phyloP scores from a whole-genome alignment of 768 basidiomycete species.

The Cystoderma amianthinum region DNA sequence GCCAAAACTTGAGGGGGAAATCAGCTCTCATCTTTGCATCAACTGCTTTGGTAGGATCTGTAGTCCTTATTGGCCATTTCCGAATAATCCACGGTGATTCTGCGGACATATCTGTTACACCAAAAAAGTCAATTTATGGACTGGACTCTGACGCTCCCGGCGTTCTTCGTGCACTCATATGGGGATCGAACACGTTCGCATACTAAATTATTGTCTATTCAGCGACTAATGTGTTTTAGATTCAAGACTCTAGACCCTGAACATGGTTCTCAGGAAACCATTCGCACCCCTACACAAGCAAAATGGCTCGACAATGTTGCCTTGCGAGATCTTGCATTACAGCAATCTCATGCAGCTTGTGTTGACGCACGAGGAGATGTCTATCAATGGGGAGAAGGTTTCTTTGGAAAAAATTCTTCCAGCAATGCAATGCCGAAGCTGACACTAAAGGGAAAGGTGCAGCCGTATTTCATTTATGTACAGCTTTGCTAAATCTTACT shows the following conservation, averaged over 20 bases:
- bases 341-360: conserved; percentile 63
- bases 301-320: conserved; percentile 63
- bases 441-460: conserved; percentile 62
- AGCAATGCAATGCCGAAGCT: conserved; percentile 30
- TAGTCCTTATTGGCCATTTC: conserved; percentile 19
- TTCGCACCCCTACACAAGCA: conserved; percentile 44
- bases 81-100: not conserved
- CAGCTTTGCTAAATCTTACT: not conserved
- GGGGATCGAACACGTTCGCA: conserved; percentile 71
- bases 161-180: conserved; percentile 46
- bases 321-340: conserved; percentile 65
- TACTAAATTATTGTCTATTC: conserved; percentile 2
- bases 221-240: conserved; percentile 21
- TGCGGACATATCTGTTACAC: not conserved
- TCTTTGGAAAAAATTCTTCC: conserved; percentile 29
- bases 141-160: not conserved
- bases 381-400: conserved; percentile 78
- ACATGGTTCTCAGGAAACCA: conserved; percentile 23
- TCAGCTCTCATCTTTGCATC: not conserved
- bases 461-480: conserved; percentile 6
- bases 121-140: not conserved
- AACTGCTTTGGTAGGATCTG: conserved; percentile 16
- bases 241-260: conserved; percentile 37
- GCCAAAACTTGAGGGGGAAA: not conserved
- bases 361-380: conserved; percentile 77